Conservation (phyloP, 306 rosid genomes). For the Aeschynomene evenia region DNA sequence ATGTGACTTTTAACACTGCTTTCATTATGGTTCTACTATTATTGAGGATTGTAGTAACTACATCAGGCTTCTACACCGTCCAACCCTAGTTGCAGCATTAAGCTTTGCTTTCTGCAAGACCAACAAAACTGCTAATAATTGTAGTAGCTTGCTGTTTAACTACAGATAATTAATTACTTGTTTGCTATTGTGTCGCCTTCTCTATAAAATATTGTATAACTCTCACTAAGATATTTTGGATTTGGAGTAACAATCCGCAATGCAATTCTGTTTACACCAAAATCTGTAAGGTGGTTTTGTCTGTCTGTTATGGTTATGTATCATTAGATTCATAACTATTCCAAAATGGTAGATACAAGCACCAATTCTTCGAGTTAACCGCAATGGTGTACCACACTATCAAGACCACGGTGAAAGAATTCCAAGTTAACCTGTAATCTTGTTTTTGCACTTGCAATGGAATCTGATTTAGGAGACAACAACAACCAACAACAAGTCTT, state of each 20-base stretch:
- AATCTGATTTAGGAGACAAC: no score
- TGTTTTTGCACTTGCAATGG: no score
- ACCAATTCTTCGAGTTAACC: background rate
- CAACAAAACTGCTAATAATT: background rate
- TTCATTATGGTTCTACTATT: background rate
- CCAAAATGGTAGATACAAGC: background rate
- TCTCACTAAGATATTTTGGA: no score
- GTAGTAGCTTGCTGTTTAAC: background rate
- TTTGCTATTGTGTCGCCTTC: background rate
- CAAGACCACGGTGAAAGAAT: no score
- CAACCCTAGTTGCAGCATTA: background rate
- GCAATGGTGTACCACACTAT: background rate
- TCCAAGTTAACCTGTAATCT: no score
- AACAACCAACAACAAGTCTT: no score
- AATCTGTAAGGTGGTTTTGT: background rate
- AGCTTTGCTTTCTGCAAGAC: background rate
- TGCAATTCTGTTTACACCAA: background rate
- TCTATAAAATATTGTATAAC: background rate
- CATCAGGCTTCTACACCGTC: background rate
- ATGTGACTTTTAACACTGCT: constrained; percentile 11
- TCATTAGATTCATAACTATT: background rate
- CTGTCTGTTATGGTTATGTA: background rate
- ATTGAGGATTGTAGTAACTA: background rate
- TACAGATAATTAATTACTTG: background rate
- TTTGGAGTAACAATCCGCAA: no score